Percentiles rank a stretch among this genome's conserved stretches.
phyloP scores from a whole-genome alignment of 768 basidiomycete species.

The Pulveroboletus sp. region DNA sequence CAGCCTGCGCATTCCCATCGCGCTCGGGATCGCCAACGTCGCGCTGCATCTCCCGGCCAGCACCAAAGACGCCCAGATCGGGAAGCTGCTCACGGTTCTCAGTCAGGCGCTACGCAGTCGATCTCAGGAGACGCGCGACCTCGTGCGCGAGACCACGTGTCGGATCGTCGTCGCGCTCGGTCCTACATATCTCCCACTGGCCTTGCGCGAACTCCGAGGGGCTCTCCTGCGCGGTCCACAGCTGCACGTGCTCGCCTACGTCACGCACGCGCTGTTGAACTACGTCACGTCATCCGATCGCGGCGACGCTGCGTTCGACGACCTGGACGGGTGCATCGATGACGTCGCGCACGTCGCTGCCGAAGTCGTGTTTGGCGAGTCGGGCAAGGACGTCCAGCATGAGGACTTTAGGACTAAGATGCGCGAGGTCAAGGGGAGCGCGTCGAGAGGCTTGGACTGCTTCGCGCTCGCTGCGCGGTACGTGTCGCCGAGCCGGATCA shows the following conservation, averaged over 20 bases:
- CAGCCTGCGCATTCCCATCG: slow-evolving; percentile 80
- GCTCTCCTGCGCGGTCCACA: slow-evolving; percentile 91
- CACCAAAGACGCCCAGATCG: slow-evolving; percentile 62
- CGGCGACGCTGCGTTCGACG: slow-evolving; percentile 48
- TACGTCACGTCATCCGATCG: slow-evolving; percentile 64
- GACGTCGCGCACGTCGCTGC: slow-evolving; percentile 78
- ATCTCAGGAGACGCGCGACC: slow-evolving; percentile 88
- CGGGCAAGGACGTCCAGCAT: slow-evolving; percentile 79
- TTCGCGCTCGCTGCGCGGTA: slow-evolving; percentile 77
- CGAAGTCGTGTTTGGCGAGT: slow-evolving; percentile 92
- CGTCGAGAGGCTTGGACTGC: slow-evolving; percentile 81
- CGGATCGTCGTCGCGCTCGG: slow-evolving; percentile 75
- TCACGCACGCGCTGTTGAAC: slow-evolving; percentile 76
- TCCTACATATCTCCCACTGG: slow-evolving; percentile 63
- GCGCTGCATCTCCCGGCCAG: slow-evolving; percentile 72
- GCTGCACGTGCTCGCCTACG: slow-evolving; percentile 85
- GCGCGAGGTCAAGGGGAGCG: slow-evolving; percentile 82
- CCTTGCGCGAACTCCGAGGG: slow-evolving; percentile 76
- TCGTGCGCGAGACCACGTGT: slow-evolving; percentile 76
- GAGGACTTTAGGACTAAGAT: slow-evolving; percentile 95
- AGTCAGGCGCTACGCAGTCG: slow-evolving; percentile 90
- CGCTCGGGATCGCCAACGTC: slow-evolving; percentile 82
- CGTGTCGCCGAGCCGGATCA: slow-evolving; percentile 74
- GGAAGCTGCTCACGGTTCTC: slow-evolving; percentile 75
- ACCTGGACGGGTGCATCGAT: slow-evolving; percentile 71